Evolutionary conservation across 2,329 filamentous ascomycete species (phyloP).

Genomic region (Penicillium nordicum): DNA sequence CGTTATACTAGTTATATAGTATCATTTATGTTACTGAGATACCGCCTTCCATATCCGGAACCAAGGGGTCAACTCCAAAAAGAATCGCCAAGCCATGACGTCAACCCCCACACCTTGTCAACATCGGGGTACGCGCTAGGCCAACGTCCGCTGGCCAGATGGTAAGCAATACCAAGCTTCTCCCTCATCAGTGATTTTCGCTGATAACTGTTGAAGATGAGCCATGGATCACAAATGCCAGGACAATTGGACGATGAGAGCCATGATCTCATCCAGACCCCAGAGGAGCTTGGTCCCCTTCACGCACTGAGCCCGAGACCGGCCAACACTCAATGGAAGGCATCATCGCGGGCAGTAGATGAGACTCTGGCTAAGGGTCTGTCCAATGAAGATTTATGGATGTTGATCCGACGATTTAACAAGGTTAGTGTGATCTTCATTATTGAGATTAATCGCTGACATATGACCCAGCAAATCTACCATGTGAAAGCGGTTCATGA

Average conservation of each 20-base stretch:
- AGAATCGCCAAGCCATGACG: constrained; percentile 11
- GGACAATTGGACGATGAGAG: constrained; percentile 11
- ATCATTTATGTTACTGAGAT: background rate
- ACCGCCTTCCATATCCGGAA: background rate
- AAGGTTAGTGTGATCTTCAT: constrained; percentile 50
- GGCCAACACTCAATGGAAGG: constrained; percentile 20
- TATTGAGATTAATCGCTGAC: constrained; percentile 9
- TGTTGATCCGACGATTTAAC: constrained; percentile 69
- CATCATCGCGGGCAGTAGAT: constrained; percentile 17
- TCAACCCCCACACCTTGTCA: constrained; percentile 7
- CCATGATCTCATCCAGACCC: constrained; percentile 1
- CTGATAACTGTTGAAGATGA: constrained; percentile 9
- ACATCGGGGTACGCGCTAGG: background rate
- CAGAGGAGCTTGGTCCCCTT: constrained; percentile 9
- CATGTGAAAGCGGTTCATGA: constrained; percentile 65
- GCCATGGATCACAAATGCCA: constrained; percentile 8
- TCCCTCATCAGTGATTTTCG: background rate
- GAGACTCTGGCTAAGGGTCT: constrained; percentile 62
- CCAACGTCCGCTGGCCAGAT: background rate
- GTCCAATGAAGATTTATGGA: constrained; percentile 70
- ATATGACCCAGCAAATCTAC: constrained; percentile 58
- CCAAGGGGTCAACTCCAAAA: background rate
- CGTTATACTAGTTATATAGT: too few species aligned
- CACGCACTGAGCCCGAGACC: constrained; percentile 8
- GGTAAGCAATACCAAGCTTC: constrained; percentile 6